Conservation (phyloP, 2,329 filamentous ascomycete genomes). For the Fusarium sp. region DNA sequence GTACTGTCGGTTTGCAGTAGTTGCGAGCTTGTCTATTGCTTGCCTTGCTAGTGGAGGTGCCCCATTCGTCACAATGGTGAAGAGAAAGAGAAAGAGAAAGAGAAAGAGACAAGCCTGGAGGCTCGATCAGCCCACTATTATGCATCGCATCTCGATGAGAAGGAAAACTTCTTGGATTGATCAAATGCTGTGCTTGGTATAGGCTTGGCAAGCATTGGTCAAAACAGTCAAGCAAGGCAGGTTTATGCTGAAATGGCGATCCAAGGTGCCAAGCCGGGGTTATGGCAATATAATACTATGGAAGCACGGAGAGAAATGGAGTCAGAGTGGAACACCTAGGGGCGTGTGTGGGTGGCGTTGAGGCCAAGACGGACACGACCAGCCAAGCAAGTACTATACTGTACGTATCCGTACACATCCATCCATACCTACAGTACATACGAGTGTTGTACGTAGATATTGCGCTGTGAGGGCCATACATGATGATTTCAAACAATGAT, state of each 20-base stretch:
- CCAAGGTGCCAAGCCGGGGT: conserved; percentile 37
- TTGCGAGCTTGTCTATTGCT: conserved; percentile 13
- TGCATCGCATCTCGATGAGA: conserved; percentile 30
- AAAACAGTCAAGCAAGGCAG: conserved; percentile 36
- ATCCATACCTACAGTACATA: background rate
- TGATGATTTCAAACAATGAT: background rate
- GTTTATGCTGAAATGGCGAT: conserved; percentile 24
- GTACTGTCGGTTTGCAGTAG: background rate
- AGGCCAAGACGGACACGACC: conserved; percentile 14
- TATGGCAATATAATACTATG: conserved; percentile 34
- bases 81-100: background rate
- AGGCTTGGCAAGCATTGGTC: conserved; percentile 32
- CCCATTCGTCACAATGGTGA: conserved; percentile 4
- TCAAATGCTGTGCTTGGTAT: conserved; percentile 6
- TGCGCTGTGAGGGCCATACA: background rate
- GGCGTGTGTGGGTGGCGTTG: conserved; percentile 33
- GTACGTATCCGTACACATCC: background rate
- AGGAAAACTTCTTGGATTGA: conserved; percentile 5
- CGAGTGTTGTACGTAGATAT: background rate
- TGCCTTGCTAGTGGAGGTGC: background rate
- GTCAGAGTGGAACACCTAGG: conserved; percentile 13
- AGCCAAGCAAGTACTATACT: conserved; percentile 6
- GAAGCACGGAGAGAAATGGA: conserved; percentile 21
- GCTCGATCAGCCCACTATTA: conserved; percentile 6
- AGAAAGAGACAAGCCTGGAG: background rate